A percentile compares a stretch with the other conserved stretches of the same genome.
These are phyloP conservation scores for Petunia secreta DNA, from an alignment of 257 asterid species.

Conservation along the genomic window DNA sequence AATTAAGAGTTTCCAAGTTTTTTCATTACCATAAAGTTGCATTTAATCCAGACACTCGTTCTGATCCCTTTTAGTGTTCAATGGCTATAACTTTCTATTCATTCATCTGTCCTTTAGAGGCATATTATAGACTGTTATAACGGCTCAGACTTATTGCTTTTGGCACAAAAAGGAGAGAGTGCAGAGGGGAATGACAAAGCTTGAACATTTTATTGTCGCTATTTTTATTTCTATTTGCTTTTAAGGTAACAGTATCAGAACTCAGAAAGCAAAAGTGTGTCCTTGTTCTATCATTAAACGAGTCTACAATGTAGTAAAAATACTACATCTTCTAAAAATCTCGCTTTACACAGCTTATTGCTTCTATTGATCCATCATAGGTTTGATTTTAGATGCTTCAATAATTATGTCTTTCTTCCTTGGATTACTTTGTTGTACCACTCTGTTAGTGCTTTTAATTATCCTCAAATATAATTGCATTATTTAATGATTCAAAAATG, in stretches of 20 bases:
- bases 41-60: not conserved
- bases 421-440: not conserved
- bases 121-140: not conserved
- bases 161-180: conserved; percentile 1
- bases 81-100: conserved; percentile 4
- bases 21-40: not conserved
- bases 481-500: not conserved
- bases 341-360: no score
- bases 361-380: not conserved
- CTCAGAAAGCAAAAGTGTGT: no score
- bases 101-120: conserved; percentile 7
- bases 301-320: no score
- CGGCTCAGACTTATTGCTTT: not conserved
- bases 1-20: not conserved
- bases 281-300: no score
- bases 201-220: no score
- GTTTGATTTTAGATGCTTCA: not conserved
- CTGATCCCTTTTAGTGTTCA: not conserved
- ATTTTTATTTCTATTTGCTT: no score
- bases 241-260: no score
- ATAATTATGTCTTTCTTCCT: not conserved
- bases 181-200: conserved; percentile 8
- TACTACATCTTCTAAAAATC: no score
- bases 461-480: conserved; percentile 7
- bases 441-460: not conserved